Evolutionary conservation across 1,139 yeast genomes (phyloP), one percentile per base, ranked within the genome.

Genomic region (Pichia cactophila): DNA sequence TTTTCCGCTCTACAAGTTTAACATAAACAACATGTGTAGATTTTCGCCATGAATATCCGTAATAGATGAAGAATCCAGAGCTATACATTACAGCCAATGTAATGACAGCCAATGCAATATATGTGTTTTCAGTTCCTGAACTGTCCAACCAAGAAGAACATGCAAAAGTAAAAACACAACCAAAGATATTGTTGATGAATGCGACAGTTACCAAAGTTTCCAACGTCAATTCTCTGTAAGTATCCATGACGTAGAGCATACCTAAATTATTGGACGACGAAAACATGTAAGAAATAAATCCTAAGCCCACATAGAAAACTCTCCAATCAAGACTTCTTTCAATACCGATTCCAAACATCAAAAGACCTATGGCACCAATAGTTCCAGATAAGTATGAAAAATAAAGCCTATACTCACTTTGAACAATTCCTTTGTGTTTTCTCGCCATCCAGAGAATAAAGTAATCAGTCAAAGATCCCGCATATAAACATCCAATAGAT

Each of bases 401-500:
- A 51, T 62, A 68, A 29, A 71, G 59, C 42, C 74, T 58, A 51
- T 59, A 66, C 53, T 71, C 75, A 28, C 73, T 70, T 53, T 71
- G 72, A 48, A 67, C 71, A 39, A 69, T 58, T 37, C 74, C 74
- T 33, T 63, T 59, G 52, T 64, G 66, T 38, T 66, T 59, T 49
- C 69, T 64, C 9, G 74, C 74, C 65, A 67, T 56, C 72, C 72
- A 70, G 37, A 69, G 63, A 37, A 69, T 64, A 50, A 69, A 68
- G 58, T 67, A 64, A 57, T 70, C 74, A 42, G 70, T 66, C 35
- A 69, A 49, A 9, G 67, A 60, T 43, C 74, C 74, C 6, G 73
- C 73, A 50, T 67, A 70, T 33, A 70, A 49, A 56, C 73, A 69
- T 2, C 75, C 74, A 42, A 70, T 64, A 8, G 68, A 54, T 0